Evolutionary conservation across 257 asterid genomes (phyloP).

Genomic region (Ligustrum vulgare): DNA sequence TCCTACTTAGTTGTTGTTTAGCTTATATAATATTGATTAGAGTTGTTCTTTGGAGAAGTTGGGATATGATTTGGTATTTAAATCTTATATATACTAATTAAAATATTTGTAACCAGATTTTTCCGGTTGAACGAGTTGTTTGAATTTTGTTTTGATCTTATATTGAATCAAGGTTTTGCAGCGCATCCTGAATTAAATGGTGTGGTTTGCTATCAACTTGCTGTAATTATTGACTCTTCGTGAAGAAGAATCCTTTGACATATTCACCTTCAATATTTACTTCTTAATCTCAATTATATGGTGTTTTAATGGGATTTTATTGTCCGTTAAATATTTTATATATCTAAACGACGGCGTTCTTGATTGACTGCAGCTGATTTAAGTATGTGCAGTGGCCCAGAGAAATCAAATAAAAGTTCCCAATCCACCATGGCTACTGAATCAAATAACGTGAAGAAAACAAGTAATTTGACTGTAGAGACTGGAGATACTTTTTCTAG

Average conservation of each 20-base stretch:
- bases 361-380: constrained; percentile 46
- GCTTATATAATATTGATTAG: background rate
- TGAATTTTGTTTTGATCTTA: background rate
- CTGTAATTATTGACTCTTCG: background rate
- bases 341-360: constrained; percentile 18
- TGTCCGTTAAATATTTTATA: background rate
- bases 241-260: background rate
- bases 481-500: constrained; percentile 73
- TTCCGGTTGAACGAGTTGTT: background rate
- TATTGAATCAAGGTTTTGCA: background rate
- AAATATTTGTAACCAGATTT: background rate
- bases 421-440: constrained; percentile 23
- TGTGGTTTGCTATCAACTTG: background rate
- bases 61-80: background rate
- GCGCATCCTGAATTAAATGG: background rate
- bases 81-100: background rate
- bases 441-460: constrained; percentile 35
- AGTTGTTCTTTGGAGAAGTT: background rate
- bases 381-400: constrained; percentile 58
- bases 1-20: background rate
- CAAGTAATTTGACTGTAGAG: constrained; percentile 51
- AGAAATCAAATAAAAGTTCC: constrained; percentile 34
- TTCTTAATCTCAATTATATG: background rate
- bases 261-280: background rate
- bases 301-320: background rate